Evolutionary conservation across 306 rosid species (phyloP), one percentile per base, ranked within the genome.

Genomic region (Heteromeles arbutifolia): DNA sequence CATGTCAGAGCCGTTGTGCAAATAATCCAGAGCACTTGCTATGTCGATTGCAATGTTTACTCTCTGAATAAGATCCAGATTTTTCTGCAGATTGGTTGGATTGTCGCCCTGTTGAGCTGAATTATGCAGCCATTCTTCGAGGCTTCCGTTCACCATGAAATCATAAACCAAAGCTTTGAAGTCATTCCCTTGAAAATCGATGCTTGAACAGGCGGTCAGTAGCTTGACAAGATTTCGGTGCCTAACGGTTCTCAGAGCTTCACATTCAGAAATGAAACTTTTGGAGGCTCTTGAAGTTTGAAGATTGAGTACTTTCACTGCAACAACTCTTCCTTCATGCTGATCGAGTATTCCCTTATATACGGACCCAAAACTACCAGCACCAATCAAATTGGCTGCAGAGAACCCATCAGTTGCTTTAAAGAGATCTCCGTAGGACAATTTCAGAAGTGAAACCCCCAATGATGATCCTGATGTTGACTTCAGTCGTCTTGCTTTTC

Each of bases 351-450:
- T 41, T 41, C 44, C 44, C 44, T 10, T 41, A 22, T 79, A 83
- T 1, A 79, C 81, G 8, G 74, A 66, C 22, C 81, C 79, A 54
- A 79, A 79, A 59, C 74, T 74, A 22, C 84, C 86, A 6, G 21
- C 11, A 57, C 84, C 87, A 67, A 80, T 53, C 48, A 76, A 41
- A 73, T 79, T 80, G 8, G 11, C 50, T 15, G 70, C n/a, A 52
- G 78, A 69, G 31, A 83, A 83, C 28, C 75, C 84, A 56, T 64
- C 45, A 21, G 82, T 79, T 24, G 84, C 80, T 53, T 80, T 65
- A 2, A 75, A 13, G 45, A 84, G 77, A 52, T 69, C 81, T 34
- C 65, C 43, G 29, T 84, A 84, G 21, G 84, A 84, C 10, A 84
- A 50, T 6, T 72, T 50, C 53, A 77, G 11, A 21, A 58, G 18